Percentiles rank a stretch among this genome's conserved stretches.
Evolutionary conservation across 2,329 filamentous ascomycete species (phyloP).

Genomic region (Diaporthe aspalathi): DNA sequence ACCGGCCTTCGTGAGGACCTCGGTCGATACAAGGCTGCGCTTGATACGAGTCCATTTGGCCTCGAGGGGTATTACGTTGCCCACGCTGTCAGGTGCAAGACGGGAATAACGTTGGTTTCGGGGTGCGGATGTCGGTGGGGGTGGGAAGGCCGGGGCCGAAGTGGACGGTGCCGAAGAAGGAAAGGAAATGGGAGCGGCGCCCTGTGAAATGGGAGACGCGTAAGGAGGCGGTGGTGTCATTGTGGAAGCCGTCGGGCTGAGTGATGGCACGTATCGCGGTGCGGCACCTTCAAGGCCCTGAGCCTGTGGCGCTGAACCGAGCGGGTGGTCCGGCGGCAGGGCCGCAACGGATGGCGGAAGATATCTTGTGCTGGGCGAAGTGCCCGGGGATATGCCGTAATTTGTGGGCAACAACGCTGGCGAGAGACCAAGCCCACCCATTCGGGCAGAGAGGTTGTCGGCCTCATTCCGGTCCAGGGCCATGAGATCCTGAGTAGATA

Average conservation of each 20-base stretch:
- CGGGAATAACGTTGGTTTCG: slow-evolving; percentile 47
- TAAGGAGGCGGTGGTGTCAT: slow-evolving; percentile 50
- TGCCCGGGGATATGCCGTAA: slow-evolving; percentile 52
- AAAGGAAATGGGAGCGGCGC: slow-evolving; percentile 42
- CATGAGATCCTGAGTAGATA: slow-evolving; percentile 67
- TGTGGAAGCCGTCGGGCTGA: slow-evolving; percentile 41
- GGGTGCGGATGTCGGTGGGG: slow-evolving; percentile 40
- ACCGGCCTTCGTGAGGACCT: slow-evolving; percentile 65
- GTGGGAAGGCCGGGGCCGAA: slow-evolving; percentile 38
- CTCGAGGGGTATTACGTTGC: slow-evolving; percentile 66
- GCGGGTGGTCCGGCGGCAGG: slow-evolving; percentile 42
- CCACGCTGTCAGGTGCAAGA: slow-evolving; percentile 67
- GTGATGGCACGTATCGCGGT: slow-evolving; percentile 54
- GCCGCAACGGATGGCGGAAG: slow-evolving; percentile 48
- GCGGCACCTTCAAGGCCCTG: slow-evolving; percentile 49
- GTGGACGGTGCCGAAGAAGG: slow-evolving; percentile 45
- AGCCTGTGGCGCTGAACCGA: slow-evolving; percentile 49
- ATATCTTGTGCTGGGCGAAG: slow-evolving; percentile 48
- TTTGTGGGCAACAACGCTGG: slow-evolving; percentile 46
- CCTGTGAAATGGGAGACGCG: slow-evolving; percentile 42
- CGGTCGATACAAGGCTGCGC: slow-evolving; percentile 66
- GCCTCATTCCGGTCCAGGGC: slow-evolving; percentile 53
- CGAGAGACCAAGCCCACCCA: slow-evolving; percentile 57
- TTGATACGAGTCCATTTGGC: slow-evolving; percentile 71
- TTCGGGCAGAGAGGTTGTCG: slow-evolving; percentile 55